Percentiles rank a stretch among this genome's conserved stretches.
Evolutionary conservation across 2,329 filamentous ascomycete genomes (phyloP).

Genomic region (Ascochyta viciae-villosae): DNA sequence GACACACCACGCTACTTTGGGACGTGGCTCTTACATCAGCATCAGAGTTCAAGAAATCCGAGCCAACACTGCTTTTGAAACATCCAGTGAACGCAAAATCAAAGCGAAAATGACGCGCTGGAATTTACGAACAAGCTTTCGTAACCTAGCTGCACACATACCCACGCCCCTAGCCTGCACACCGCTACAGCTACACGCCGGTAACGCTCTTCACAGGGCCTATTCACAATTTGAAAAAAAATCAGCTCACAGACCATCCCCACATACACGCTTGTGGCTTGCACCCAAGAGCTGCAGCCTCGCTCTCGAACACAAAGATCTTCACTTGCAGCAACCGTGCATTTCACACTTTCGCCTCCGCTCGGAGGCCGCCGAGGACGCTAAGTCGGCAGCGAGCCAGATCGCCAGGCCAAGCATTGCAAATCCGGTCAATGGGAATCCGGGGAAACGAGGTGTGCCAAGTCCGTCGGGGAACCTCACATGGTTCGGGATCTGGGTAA

Average conservation of each 20-base stretch:
- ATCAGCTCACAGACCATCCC: not conserved
- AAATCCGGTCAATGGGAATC: conserved; percentile 15
- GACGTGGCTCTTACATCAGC: too few relatives aligned
- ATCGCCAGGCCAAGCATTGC: conserved; percentile 14
- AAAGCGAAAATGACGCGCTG: not conserved
- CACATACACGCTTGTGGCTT: not conserved
- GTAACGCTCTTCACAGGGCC: not conserved
- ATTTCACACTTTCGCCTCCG: not conserved
- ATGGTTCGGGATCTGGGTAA: not conserved
- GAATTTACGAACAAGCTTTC: not conserved
- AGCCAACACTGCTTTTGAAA: too few relatives aligned
- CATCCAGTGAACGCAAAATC: not conserved
- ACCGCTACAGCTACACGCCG: not conserved
- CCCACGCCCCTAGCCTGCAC: not conserved
- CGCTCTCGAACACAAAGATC: conserved; percentile 11
- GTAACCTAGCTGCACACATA: not conserved
- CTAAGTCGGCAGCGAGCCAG: conserved; percentile 7
- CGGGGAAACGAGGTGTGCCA: conserved; percentile 14
- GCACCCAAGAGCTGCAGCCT: conserved; percentile 5
- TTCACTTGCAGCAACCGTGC: not conserved
- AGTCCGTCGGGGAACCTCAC: conserved; percentile 18
- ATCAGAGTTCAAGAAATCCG: too few relatives aligned
- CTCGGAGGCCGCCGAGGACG: conserved; percentile 15
- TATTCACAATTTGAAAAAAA: not conserved
- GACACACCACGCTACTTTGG: too few relatives aligned